phyloP scores from a whole-genome alignment of 306 rosid species.

The Medicago ruthenica region DNA sequence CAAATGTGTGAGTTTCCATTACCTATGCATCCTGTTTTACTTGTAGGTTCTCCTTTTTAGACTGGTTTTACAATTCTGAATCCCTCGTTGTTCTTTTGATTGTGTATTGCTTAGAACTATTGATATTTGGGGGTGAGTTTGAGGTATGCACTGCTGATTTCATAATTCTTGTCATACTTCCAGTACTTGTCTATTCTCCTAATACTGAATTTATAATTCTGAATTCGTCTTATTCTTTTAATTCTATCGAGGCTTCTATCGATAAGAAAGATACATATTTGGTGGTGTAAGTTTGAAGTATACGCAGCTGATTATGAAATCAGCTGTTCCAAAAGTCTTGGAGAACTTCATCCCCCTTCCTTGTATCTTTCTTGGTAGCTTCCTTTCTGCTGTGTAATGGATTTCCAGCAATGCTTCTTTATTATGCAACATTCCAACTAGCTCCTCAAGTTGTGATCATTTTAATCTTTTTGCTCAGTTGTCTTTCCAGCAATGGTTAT shows the following conservation, averaged over 20 bases:
- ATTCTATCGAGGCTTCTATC: background rate
- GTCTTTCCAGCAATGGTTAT: too few species aligned
- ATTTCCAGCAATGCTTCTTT: background rate
- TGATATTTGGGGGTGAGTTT: background rate
- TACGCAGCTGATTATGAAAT: background rate
- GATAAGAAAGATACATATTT: background rate
- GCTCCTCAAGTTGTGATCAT: too few species aligned
- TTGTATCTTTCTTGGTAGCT: background rate
- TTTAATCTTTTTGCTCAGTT: too few species aligned
- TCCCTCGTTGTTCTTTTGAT: background rate
- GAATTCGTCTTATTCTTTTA: background rate
- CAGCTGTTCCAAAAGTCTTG: background rate
- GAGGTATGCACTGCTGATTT: background rate
- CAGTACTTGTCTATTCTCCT: background rate
- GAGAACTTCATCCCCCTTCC: background rate
- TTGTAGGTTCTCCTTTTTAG: background rate
- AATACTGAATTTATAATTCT: conserved; percentile 2
- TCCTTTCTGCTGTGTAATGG: background rate
- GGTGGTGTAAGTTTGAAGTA: background rate
- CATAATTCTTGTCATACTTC: background rate
- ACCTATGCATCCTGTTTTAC: background rate
- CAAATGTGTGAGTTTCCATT: conserved; percentile 6
- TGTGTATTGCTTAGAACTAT: background rate
- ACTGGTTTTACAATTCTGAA: conserved; percentile 15
- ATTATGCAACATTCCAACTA: background rate